These are phyloP conservation scores for Suhomyces yuchorum DNA, from an alignment of 1,139 yeast genomes.

Conservation along the genomic window DNA sequence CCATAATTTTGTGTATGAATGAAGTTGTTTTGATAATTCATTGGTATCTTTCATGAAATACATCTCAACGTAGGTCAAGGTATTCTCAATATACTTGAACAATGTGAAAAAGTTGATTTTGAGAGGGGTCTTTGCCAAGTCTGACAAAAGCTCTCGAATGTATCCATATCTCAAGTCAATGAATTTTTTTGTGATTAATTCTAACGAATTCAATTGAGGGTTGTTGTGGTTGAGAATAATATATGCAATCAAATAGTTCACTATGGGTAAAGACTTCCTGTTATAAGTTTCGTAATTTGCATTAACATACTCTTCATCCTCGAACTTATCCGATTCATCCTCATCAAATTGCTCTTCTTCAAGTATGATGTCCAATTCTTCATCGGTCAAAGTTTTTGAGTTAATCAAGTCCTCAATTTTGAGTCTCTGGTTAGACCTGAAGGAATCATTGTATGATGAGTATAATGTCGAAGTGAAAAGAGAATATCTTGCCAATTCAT, in stretches of 20 bases:
- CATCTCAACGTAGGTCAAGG: constrained; percentile 30
- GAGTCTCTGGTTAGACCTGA: constrained; percentile 21
- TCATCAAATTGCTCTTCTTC: constrained; percentile 21
- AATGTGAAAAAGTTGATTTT: constrained; percentile 30
- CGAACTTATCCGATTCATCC: constrained; percentile 10
- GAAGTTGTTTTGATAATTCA: constrained; percentile 24
- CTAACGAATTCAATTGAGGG: constrained; percentile 22
- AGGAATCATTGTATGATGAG: constrained; percentile 19
- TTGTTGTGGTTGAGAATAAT: constrained; percentile 29
- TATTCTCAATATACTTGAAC: constrained; percentile 38
- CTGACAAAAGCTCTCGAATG: constrained; percentile 4
- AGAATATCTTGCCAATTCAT: constrained; percentile 28
- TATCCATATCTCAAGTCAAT: constrained; percentile 26
- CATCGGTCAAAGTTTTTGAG: constrained; percentile 15
- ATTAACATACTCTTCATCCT: constrained; percentile 18
- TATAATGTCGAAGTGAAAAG: constrained; percentile 14
- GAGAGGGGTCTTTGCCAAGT: not conserved
- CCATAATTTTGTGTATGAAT: constrained; percentile 30
- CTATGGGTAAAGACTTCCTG: constrained; percentile 32
- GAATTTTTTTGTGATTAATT: constrained; percentile 26
- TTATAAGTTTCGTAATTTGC: constrained; percentile 20
- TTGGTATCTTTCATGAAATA: constrained; percentile 28
- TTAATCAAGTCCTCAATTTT: constrained; percentile 7
- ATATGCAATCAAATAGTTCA: constrained; percentile 38
- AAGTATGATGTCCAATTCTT: constrained; percentile 17